Base-by-base conservation (phyloP, 2,329 filamentous ascomycete species). In the Chaetomium sp. region DNA sequence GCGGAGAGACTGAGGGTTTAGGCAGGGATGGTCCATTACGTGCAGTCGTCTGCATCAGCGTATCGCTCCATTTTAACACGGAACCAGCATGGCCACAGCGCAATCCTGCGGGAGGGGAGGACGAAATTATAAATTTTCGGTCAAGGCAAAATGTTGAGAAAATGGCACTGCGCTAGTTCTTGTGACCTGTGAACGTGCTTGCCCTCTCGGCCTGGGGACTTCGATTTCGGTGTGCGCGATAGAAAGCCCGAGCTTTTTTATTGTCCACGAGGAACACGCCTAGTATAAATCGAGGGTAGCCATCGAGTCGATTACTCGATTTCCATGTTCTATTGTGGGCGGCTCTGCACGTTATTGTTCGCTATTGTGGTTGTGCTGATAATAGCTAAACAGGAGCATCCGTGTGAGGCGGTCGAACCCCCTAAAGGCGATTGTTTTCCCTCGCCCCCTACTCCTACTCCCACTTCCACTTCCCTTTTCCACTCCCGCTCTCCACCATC, bases 51-150 rank as follows among this genome's bases (percentile, higher is more conserved):
- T 54, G 56, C 50, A 38, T 65, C 58, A 64, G 65, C 66, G 67
- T 68, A 67, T 64, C 65, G 57, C 63, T 62, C 57, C 51, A 45
- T 65, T 55, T 64, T 64, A 57, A 33, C 54, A 61, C 63, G 53
- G 45, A 42, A 7, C 50, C 57, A 33, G 23, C 12, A n/a, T 62
- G 42, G 63, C 56, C 51, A 64, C 63, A 65, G 62, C 62, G 62
- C 54, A 63, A 55, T 55, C 58, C 42, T 19, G 45, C 45, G 53
- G 53, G 53, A 62, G 33, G 49, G 62, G 25, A 29, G 19, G 51
- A 51, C 7, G 45, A 49, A 54, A 42, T 50, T 27, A 47, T 27
- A 19, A 45, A 45, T 42, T 13, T 27, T 65, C 38, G 35, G 54
- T 55, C 45, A 27, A 23, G 35, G 38, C 35, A 21, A 29, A 54